Conservation (phyloP, 257 asterid genomes). For the Gentiana macrophylla region DNA sequence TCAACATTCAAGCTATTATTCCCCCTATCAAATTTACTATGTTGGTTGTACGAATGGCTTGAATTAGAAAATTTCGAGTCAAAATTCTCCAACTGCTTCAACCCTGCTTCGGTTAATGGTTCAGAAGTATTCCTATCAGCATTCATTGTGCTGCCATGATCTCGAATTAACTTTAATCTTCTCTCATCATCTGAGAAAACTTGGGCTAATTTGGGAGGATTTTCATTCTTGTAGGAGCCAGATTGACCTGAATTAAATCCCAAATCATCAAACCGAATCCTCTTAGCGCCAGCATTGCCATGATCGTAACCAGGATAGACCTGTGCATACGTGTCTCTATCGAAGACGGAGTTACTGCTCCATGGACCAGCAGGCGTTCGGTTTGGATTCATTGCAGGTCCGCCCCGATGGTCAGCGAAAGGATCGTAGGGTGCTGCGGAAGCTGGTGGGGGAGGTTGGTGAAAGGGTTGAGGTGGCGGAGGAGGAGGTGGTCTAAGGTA, state of each 20-base stretch:
- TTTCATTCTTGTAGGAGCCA: slow-evolving; percentile 7
- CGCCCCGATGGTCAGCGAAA: slow-evolving; percentile 44
- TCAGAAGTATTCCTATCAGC: slow-evolving; percentile 14
- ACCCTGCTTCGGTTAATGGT: slow-evolving; percentile 13
- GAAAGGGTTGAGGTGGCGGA: slow-evolving; percentile 25
- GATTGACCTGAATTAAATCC: slow-evolving; percentile 2
- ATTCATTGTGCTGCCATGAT: slow-evolving; percentile 45
- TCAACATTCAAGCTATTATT: slow-evolving; percentile 8
- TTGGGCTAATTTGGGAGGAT: slow-evolving; percentile 3
- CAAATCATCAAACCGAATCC: slow-evolving; percentile 40
- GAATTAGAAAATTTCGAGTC: background rate
- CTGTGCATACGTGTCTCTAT: slow-evolving; percentile 25
- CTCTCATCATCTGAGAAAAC: slow-evolving; percentile 47
- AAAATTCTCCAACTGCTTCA: slow-evolving; percentile 1
- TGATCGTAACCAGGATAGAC: slow-evolving; percentile 15
- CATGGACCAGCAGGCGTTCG: slow-evolving; percentile 29
- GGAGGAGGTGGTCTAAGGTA: slow-evolving; percentile 18
- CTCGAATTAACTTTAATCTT: slow-evolving; percentile 66
- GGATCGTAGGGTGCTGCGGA: slow-evolving; percentile 46
- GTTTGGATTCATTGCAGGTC: slow-evolving; percentile 18
- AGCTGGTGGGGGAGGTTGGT: slow-evolving; percentile 31
- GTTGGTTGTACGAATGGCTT: slow-evolving; percentile 14
- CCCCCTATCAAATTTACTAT: slow-evolving; percentile 16
- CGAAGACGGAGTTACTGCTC: slow-evolving; percentile 22
- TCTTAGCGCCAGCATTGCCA: slow-evolving; percentile 44